These are phyloP conservation scores for Lithospermum erythrorhizon DNA, from an alignment of 257 asterid genomes.

Conservation along the genomic window DNA sequence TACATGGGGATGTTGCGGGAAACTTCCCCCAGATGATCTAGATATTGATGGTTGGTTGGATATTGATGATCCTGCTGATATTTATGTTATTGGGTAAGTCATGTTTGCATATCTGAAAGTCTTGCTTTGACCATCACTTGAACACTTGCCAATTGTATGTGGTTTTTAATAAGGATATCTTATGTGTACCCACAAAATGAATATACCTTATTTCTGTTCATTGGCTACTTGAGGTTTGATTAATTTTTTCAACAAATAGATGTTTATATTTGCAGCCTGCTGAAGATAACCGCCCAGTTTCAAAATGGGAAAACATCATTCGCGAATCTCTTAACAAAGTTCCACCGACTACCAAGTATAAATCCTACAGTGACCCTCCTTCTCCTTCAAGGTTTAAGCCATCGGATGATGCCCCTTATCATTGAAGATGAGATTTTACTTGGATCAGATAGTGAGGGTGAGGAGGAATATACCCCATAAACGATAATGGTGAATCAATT, in stretches of 20 bases:
- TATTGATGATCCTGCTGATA: constrained; percentile 70
- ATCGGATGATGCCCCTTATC: constrained; percentile 47
- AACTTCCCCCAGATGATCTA: constrained; percentile 57
- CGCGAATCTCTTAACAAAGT: constrained; percentile 70
- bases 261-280: constrained; percentile 44
- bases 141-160: not conserved
- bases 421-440: constrained; percentile 52
- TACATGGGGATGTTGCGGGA: constrained; percentile 85
- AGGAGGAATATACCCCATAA: constrained; percentile 53
- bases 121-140: not conserved
- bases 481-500: constrained; percentile 27
- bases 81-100: constrained; percentile 59
- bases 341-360: constrained; percentile 45
- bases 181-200: no score
- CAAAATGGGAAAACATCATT: constrained; percentile 79
- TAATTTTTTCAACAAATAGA: not conserved
- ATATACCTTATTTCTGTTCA: not conserved
- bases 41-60: constrained; percentile 75
- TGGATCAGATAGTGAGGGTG: constrained; percentile 64
- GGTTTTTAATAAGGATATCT: not conserved
- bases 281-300: constrained; percentile 76
- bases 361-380: constrained; percentile 79
- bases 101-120: not conserved
- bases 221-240: not conserved
- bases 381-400: constrained; percentile 85